phyloP scores from a whole-genome alignment of 371 early-diverging fungal species.

The Capniomyces stellatus region DNA sequence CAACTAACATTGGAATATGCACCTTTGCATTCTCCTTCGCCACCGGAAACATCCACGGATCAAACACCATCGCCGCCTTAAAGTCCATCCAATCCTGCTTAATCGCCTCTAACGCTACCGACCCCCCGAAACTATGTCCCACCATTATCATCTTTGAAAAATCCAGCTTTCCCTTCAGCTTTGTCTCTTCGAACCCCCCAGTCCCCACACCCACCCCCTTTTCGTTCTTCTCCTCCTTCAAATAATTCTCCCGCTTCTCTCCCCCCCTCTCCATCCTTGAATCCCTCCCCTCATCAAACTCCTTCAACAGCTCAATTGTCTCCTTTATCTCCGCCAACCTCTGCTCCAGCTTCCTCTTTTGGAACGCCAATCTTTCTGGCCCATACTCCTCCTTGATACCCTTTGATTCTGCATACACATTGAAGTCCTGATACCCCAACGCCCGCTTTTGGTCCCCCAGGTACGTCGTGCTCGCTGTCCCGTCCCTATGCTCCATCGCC shows the following conservation, averaged over 20 bases:
- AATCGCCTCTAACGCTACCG: background rate
- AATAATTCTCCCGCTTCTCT: background rate
- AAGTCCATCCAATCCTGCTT: background rate
- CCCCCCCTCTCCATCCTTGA: background rate
- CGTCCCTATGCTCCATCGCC: background rate
- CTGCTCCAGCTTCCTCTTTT: background rate
- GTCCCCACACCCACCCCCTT: background rate
- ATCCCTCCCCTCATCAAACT: background rate
- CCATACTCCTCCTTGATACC: background rate
- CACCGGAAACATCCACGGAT: conserved; percentile 1
- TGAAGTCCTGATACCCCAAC: background rate
- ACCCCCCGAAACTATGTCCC: background rate
- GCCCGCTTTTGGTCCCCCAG: background rate
- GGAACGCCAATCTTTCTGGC: background rate
- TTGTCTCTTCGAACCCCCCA: too few relatives aligned
- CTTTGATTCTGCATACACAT: background rate
- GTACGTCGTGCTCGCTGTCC: background rate
- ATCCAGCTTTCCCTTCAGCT: background rate
- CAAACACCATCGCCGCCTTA: background rate
- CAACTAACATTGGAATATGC: background rate
- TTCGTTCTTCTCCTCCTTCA: background rate
- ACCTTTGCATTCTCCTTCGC: background rate
- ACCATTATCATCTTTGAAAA: background rate
- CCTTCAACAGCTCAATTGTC: background rate
- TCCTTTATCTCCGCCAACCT: background rate